Conservation (phyloP, 2,329 filamentous ascomycete species). For the Dichotomopilus funicola region DNA sequence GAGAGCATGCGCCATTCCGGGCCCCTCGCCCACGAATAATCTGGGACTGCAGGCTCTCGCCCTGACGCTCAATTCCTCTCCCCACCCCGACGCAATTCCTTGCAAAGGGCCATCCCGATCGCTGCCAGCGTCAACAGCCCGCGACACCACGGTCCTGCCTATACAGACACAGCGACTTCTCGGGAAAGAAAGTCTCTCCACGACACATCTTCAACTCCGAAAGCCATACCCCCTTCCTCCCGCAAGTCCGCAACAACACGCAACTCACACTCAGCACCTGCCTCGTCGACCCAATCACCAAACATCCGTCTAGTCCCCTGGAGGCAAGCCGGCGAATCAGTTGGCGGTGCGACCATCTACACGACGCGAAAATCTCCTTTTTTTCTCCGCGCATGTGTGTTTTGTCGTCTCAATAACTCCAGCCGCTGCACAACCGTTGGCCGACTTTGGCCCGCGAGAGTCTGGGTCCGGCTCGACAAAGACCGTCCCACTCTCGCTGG, state of each 20-base stretch:
- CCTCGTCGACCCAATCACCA: no score
- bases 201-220: no score
- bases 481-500: constrained; percentile 8
- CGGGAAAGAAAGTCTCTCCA: no score
- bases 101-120: not conserved
- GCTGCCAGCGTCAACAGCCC: not conserved
- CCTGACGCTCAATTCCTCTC: not conserved
- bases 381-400: not conserved
- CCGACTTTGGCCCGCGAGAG: constrained; percentile 15
- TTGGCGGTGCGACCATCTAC: no score
- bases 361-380: no score
- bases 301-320: no score
- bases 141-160: not conserved
- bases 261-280: no score
- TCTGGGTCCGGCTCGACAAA: constrained; percentile 11
- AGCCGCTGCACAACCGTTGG: constrained; percentile 12
- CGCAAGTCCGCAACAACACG: no score
- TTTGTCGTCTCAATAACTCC: not conserved
- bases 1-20: not conserved
- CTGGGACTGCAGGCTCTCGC: not conserved
- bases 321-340: no score
- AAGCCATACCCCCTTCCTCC: no score
- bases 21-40: not conserved
- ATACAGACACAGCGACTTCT: no score
- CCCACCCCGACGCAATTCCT: not conserved